phyloP scores from a whole-genome alignment of 805 yeast species.

The Candida sphagnicola region DNA sequence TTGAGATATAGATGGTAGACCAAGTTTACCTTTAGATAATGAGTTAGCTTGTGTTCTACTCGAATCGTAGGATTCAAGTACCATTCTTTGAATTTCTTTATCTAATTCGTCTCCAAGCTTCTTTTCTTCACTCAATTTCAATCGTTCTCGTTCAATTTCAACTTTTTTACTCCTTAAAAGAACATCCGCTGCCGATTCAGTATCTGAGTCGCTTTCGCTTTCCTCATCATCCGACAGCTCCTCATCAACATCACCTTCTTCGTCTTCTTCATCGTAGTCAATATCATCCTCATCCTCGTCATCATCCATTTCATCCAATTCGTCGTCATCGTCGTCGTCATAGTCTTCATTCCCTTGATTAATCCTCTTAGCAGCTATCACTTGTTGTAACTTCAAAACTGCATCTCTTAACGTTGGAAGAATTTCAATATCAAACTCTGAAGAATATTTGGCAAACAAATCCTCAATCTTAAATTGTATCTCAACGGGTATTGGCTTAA shows the following conservation, averaged over 20 bases:
- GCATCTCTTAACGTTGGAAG: slow-evolving; percentile 41
- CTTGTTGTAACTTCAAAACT: slow-evolving; percentile 31
- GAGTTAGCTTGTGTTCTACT: slow-evolving; percentile 17
- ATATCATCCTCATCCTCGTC: slow-evolving; percentile 13
- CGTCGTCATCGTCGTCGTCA: slow-evolving; percentile 13
- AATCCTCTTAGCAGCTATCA: slow-evolving; percentile 12
- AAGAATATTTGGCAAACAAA: slow-evolving; percentile 28
- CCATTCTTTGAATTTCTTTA: slow-evolving; percentile 49
- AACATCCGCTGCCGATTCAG: slow-evolving; percentile 5
- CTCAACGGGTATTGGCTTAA: slow-evolving; percentile 60
- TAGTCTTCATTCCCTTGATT: slow-evolving; percentile 11
- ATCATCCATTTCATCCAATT: slow-evolving; percentile 13
- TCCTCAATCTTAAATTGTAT: slow-evolving; percentile 49
- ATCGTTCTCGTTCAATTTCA: slow-evolving; percentile 12
- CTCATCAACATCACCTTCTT: slow-evolving; percentile 11
- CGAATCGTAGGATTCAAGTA: slow-evolving; percentile 48
- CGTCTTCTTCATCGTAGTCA: slow-evolving; percentile 12
- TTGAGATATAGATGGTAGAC: slow-evolving; percentile 7
- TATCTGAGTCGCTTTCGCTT: slow-evolving; percentile 13
- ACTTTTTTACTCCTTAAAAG: slow-evolving; percentile 11
- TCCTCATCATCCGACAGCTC: slow-evolving; percentile 11
- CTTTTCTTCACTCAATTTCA: slow-evolving; percentile 39
- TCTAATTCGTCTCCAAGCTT: slow-evolving; percentile 52
- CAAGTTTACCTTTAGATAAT: slow-evolving; percentile 8
- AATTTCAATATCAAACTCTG: slow-evolving; percentile 30